These are phyloP conservation scores for Letharia lupina DNA, from an alignment of 495 filamentous ascomycete genomes.

Conservation along the genomic window DNA sequence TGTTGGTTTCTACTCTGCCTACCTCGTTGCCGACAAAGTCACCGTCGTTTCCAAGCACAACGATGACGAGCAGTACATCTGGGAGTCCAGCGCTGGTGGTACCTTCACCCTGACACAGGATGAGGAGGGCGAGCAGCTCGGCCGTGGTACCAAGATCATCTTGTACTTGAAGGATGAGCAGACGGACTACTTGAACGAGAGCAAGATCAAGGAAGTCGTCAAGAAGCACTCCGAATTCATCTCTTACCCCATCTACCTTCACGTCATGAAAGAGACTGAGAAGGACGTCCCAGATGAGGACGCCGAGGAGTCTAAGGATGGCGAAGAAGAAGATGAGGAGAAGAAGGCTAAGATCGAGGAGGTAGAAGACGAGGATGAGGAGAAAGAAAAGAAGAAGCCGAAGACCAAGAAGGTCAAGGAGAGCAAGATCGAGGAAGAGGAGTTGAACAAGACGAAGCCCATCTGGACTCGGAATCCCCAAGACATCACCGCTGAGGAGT, in stretches of 20 bases:
- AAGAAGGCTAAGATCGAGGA: conserved; percentile 83
- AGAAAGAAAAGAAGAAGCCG: conserved; percentile 81
- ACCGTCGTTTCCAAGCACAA: conserved; percentile 97
- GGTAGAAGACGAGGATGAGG: conserved; percentile 66
- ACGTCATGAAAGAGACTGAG: conserved; percentile 98
- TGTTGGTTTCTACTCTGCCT: conserved; percentile 99
- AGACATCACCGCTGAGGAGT: conserved; percentile 95
- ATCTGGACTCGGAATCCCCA: conserved; percentile 98
- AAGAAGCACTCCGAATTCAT: conserved; percentile 99
- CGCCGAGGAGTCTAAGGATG: conserved; percentile 61
- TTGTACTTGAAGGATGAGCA: conserved; percentile 99
- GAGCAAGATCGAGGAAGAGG: conserved; percentile 95
- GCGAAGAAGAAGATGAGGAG: conserved; percentile 48
- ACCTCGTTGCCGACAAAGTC: conserved; percentile 95
- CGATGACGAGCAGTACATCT: conserved; percentile 99
- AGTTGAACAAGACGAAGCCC: conserved; percentile 99
- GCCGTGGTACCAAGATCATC: conserved; percentile 95
- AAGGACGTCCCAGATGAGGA: conserved; percentile 97
- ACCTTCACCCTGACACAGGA: conserved; percentile 92
- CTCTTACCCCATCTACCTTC: conserved; percentile 99
- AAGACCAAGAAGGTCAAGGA: conserved; percentile 99
- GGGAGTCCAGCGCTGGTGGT: conserved; percentile 95
- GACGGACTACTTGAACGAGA: conserved; percentile 94
- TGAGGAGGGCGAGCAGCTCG: conserved; percentile 81
- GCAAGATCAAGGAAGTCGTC: conserved; percentile 99